Evolutionary conservation across 1,284 basidiomycete genomes (phyloP).

Genomic region (Microbotryomycetes sp.): DNA sequence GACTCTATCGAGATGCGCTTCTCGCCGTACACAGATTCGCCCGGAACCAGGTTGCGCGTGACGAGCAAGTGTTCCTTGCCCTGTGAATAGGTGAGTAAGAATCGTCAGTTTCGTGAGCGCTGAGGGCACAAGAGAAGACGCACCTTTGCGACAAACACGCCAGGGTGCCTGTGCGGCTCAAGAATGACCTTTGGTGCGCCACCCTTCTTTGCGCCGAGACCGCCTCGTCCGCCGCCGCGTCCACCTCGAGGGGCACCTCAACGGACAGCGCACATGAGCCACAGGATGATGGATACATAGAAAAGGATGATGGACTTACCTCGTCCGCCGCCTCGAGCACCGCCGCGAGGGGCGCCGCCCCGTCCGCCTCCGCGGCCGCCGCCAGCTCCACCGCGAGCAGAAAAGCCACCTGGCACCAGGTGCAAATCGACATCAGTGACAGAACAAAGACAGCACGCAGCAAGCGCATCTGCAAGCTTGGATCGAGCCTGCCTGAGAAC

Average conservation of each 20-base stretch:
- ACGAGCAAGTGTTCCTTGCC: conserved; percentile 91
- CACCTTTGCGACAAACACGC: conserved; percentile 53
- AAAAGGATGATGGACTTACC: not conserved
- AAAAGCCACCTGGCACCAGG: conserved; percentile 39
- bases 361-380: conserved; percentile 45
- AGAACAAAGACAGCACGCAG: conserved; percentile 9
- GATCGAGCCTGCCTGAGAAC: conserved; percentile 41
- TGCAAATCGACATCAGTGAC: conserved; percentile 19
- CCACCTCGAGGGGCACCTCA: conserved; percentile 36
- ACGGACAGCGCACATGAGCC: conserved; percentile 26
- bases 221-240: conserved; percentile 33
- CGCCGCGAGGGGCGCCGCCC: conserved; percentile 45
- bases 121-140: too few species aligned
- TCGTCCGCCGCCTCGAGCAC: conserved; percentile 47
- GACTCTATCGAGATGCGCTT: conserved; percentile 60
- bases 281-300: not conserved
- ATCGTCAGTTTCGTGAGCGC: not conserved
- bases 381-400: conserved; percentile 42
- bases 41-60: conserved; percentile 94
- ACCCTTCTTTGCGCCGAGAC: conserved; percentile 61
- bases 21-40: conserved; percentile 97
- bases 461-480: conserved; percentile 36
- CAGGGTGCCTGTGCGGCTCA: conserved; percentile 90
- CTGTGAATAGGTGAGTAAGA: not conserved
- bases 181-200: conserved; percentile 69